Evolutionary conservation across 495 filamentous ascomycete genomes (phyloP), one percentile per base, ranked within the genome.

Genomic region (Penicillium arizonense): DNA sequence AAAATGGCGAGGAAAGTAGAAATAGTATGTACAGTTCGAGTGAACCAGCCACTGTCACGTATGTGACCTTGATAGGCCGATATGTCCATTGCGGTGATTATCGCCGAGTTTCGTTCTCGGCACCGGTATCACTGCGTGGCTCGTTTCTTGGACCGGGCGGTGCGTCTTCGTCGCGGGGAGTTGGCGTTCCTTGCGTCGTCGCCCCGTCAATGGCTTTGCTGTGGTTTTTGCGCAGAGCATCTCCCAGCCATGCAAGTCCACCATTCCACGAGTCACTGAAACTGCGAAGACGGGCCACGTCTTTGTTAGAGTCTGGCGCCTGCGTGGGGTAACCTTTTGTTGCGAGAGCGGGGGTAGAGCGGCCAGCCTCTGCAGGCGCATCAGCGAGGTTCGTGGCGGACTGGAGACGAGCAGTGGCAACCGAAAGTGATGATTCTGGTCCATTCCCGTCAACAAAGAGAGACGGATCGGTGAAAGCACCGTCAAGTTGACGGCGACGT

Each of bases 181-280:
- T 66, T 11, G 47, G 44, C 14, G 60, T 49, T 30, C 36, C 60
- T 43, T 63, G 52, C 13, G 52, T 39, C 9, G 60, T 55, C 35
- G 39, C 50, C 34, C 55, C 61, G 5, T 63, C 59, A 14, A 41
- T 42, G 13, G n/a, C 35, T 28, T 51, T 42, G 10, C 45, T 43
- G 1, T 44, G 39, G 12, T 24, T 41, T 32, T 44, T 61, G 37
- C 65, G 46, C 14, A 72, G 44, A 18, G 59, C 58, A 33, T 67
- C 69, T n/a, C 74, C 73, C 13, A 77, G 53, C 74, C 74, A 77
- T 9, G 70, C 70, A n/a, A 76, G 51, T 0, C 69, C 63, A 45
- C 65, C 71, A 36, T 58, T 71, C 68, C 69, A 71, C 2, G 74
- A 76, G 52, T 77, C 74, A 56, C 74, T 77, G 33, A 77, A 55